A percentile compares a stretch with the other conserved stretches of the same genome.
phyloP scores from a whole-genome alignment of 2,329 filamentous ascomycete species.

The Massarina eburnea region DNA sequence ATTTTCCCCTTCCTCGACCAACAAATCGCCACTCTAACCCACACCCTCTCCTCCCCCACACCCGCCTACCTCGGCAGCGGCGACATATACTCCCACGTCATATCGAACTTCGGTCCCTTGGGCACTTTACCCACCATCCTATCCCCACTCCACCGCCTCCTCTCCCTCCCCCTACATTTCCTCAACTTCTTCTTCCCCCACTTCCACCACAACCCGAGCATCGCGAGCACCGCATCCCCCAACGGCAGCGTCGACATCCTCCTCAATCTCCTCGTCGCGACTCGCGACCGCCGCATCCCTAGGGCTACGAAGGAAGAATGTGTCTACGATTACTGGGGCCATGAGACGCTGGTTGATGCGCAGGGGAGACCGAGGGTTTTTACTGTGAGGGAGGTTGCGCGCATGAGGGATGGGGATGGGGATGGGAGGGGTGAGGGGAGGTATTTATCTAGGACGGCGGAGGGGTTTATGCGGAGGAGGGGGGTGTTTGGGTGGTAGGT shows the following conservation, averaged over 20 bases:
- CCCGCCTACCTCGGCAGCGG: constrained; percentile 27
- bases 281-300: constrained; percentile 36
- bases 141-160: constrained; percentile 16
- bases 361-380: constrained; percentile 5
- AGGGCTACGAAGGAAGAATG: constrained; percentile 20
- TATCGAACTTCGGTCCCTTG: constrained; percentile 28
- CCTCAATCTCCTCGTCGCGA: constrained; percentile 31
- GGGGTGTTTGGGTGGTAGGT: constrained; percentile 3
- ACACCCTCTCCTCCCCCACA: constrained; percentile 13
- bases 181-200: constrained; percentile 27
- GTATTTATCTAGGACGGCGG: constrained; percentile 35
- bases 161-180: constrained; percentile 7
- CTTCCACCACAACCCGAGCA: constrained; percentile 9
- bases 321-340: constrained; percentile 25
- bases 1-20: constrained; percentile 22
- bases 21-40: constrained; percentile 15
- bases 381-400: constrained; percentile 17
- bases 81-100: constrained; percentile 35
- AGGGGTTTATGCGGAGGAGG: constrained; percentile 29
- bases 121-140: constrained; percentile 18
- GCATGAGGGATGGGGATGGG: constrained; percentile 13
- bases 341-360: constrained; percentile 13
- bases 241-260: constrained; percentile 31
- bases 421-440: constrained; percentile 21
- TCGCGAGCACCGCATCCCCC: constrained; percentile 31